A percentile compares a stretch with the other conserved stretches of the same genome.
phyloP scores from a whole-genome alignment of 345 rosid genomes.

The Eucalyptus fibrosa region DNA sequence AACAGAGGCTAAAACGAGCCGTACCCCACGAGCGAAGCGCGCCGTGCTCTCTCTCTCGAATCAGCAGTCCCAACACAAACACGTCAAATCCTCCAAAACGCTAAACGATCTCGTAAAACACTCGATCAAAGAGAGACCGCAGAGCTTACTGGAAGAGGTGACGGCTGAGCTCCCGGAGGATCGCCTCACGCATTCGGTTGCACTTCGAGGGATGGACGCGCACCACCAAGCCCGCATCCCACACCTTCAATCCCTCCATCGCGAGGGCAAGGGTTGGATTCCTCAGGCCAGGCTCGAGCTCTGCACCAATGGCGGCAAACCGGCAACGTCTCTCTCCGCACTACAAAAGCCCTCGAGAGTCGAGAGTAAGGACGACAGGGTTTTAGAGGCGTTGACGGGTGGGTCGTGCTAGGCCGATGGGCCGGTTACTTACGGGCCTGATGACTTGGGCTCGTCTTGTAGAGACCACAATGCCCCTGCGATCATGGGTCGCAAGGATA shows the following conservation, averaged over 20 bases:
- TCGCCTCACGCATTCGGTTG: slow-evolving; percentile 33
- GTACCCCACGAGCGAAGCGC: no score
- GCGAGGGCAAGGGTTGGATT: neutral
- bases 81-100: neutral
- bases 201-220: slow-evolving; percentile 60
- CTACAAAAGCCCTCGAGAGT: neutral
- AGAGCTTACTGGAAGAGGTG: slow-evolving; percentile 57
- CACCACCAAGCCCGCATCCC: slow-evolving; percentile 46
- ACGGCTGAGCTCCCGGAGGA: slow-evolving; percentile 75
- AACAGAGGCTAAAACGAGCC: neutral
- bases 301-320: neutral
- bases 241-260: slow-evolving; percentile 69
- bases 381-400: neutral
- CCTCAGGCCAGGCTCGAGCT: neutral
- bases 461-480: neutral
- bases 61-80: neutral
- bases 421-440: neutral
- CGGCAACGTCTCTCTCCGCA: neutral
- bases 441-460: neutral
- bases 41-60: neutral
- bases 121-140: neutral
- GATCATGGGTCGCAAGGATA: neutral
- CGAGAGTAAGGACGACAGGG: neutral
- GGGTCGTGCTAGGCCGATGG: neutral
- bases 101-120: neutral